These are phyloP conservation scores for Neofusicoccum parvum DNA, from an alignment of 2,329 filamentous ascomycete genomes.

Conservation along the genomic window DNA sequence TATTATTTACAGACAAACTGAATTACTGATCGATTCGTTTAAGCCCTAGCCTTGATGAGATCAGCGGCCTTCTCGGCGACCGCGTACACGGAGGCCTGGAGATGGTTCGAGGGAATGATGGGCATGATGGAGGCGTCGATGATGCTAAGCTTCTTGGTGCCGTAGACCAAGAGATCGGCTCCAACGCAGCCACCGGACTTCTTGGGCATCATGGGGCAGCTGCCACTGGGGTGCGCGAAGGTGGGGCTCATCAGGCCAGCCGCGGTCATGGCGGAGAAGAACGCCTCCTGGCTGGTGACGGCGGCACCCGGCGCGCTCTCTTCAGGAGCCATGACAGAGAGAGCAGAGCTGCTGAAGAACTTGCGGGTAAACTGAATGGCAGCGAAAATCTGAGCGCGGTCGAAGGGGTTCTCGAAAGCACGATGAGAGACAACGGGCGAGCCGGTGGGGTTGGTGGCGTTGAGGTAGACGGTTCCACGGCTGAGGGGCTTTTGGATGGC, in stretches of 20 bases:
- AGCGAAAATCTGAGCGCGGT: conserved; percentile 31
- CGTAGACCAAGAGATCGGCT: conserved; percentile 33
- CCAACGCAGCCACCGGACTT: conserved; percentile 32
- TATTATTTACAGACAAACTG: too few relatives aligned
- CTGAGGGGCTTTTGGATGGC: conserved; percentile 26
- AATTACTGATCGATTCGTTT: too few relatives aligned
- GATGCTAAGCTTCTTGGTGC: conserved; percentile 24
- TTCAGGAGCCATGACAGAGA: conserved; percentile 27
- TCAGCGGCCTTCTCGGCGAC: conserved; percentile 29
- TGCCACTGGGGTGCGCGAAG: conserved; percentile 9
- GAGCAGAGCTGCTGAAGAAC: conserved; percentile 27
- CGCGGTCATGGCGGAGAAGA: conserved; percentile 19
- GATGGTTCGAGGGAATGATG: conserved; percentile 3
- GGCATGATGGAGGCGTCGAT: conserved; percentile 24
- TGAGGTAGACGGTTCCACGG: conserved; percentile 28
- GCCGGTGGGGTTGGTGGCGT: conserved; percentile 36
- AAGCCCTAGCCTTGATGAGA: conserved; percentile 30
- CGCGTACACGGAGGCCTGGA: conserved; percentile 19
- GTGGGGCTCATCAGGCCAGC: conserved; percentile 34
- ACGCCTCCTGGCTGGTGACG: not conserved
- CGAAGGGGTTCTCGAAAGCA: conserved; percentile 3
- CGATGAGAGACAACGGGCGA: not conserved
- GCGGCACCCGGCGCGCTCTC: conserved; percentile 26
- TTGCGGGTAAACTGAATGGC: conserved; percentile 40
- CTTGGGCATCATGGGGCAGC: conserved; percentile 11